A percentile compares a stretch with the other conserved stretches of the same genome.
phyloP scores from a whole-genome alignment of 306 rosid species.

The Pachyrhizus erosus region DNA sequence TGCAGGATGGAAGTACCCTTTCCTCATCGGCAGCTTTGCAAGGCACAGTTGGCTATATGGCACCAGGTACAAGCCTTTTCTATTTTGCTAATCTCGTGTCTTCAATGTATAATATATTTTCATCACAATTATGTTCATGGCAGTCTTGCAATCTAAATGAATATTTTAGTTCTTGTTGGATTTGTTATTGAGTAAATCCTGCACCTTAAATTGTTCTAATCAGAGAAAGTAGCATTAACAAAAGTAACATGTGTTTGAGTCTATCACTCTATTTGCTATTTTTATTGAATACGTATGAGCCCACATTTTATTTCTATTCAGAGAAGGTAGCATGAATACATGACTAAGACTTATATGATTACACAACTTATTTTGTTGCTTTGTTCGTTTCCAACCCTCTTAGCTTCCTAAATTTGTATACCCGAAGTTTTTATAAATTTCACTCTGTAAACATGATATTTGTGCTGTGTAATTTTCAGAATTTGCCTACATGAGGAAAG shows the following conservation, averaged over 20 bases:
- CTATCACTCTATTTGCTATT: too few relatives aligned
- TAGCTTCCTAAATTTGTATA: background rate
- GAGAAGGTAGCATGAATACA: background rate
- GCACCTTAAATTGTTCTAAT: background rate
- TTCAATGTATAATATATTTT: background rate
- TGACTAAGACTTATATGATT: background rate
- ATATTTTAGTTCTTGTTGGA: constrained; percentile 3
- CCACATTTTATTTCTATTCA: background rate
- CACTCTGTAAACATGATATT: constrained; percentile 36
- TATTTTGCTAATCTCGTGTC: too few relatives aligned
- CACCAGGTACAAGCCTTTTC: constrained; percentile 69
- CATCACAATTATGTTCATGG: background rate
- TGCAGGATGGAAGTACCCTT: constrained; percentile 58
- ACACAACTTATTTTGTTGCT: background rate
- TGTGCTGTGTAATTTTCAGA: constrained; percentile 58
- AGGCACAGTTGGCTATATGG: constrained; percentile 87
- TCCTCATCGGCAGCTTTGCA: constrained; percentile 70
- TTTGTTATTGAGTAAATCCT: background rate
- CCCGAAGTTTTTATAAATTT: background rate
- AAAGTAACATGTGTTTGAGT: background rate
- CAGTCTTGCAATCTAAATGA: constrained; percentile 11
- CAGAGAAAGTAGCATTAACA: background rate
- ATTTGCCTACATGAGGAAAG: constrained; percentile 76
- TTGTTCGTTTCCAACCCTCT: constrained; percentile 7
- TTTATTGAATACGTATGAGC: too few relatives aligned